Evolutionary conservation across 2,329 filamentous ascomycete species (phyloP).

Genomic region (Aureobasidium sp.): DNA sequence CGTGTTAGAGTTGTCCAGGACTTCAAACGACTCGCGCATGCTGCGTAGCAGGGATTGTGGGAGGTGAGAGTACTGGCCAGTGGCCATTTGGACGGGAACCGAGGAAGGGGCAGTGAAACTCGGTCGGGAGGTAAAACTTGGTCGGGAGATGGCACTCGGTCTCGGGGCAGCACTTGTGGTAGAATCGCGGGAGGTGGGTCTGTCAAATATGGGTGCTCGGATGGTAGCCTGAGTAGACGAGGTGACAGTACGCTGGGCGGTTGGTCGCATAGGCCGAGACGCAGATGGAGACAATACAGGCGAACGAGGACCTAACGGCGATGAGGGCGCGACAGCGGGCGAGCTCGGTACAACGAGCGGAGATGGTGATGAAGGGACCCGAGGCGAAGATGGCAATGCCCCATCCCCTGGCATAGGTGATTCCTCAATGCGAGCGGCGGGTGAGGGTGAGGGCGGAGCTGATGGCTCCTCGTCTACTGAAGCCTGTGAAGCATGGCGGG

Average conservation of each 20-base stretch:
- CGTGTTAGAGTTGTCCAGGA: slow-evolving; percentile 83
- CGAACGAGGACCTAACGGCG: slow-evolving; percentile 5
- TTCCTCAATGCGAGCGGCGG: slow-evolving; percentile 1
- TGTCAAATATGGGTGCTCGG: slow-evolving; percentile 27
- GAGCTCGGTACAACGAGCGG: slow-evolving; percentile 25
- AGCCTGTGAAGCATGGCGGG: slow-evolving; percentile 1
- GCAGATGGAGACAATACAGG: not conserved
- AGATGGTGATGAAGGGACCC: slow-evolving; percentile 24
- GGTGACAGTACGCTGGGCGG: slow-evolving; percentile 33
- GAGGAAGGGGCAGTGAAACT: slow-evolving; percentile 11
- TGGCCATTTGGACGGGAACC: slow-evolving; percentile 24
- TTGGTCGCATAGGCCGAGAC: slow-evolving; percentile 25
- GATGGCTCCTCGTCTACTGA: slow-evolving; percentile 15
- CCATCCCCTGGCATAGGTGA: slow-evolving; percentile 11
- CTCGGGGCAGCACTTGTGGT: not conserved
- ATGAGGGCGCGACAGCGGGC: slow-evolving; percentile 19
- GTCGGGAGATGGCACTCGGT: not conserved
- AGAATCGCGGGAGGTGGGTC: slow-evolving; percentile 19
- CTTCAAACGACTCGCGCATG: slow-evolving; percentile 87
- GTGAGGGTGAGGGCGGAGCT: slow-evolving; percentile 16
- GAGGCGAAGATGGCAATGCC: slow-evolving; percentile 21
- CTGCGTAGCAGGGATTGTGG: slow-evolving; percentile 77
- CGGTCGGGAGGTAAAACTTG: not conserved
- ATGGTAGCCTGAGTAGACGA: slow-evolving; percentile 27
- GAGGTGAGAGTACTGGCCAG: slow-evolving; percentile 61